These are phyloP conservation scores for Lactarius vividus DNA, from an alignment of 768 basidiomycete genomes.

Conservation along the genomic window DNA sequence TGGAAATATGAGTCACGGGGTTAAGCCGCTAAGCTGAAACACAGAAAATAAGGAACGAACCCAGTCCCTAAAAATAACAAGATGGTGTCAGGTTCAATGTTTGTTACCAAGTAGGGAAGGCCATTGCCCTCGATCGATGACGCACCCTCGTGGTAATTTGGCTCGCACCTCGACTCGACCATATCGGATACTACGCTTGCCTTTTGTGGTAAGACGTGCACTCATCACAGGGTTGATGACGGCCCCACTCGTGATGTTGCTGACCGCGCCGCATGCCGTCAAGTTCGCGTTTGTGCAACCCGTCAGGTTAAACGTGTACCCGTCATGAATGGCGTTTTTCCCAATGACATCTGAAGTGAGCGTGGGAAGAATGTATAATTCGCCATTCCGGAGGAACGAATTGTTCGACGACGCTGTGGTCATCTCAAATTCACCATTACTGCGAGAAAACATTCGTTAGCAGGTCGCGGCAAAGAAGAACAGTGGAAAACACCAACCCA, in stretches of 20 bases:
- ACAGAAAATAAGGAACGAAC: slow-evolving; percentile 13
- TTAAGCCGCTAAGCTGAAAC: slow-evolving; percentile 4
- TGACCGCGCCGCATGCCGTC: slow-evolving; percentile 65
- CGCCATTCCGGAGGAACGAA: slow-evolving; percentile 68
- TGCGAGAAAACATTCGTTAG: slow-evolving; percentile 31
- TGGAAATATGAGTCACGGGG: background rate
- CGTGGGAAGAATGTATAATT: slow-evolving; percentile 82
- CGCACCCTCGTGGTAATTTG: slow-evolving; percentile 74
- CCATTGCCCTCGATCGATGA: slow-evolving; percentile 18
- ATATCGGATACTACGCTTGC: slow-evolving; percentile 69
- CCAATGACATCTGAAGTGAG: slow-evolving; percentile 73
- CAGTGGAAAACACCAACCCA: slow-evolving; percentile 49
- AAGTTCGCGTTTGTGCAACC: slow-evolving; percentile 64
- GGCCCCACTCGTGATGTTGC: slow-evolving; percentile 59
- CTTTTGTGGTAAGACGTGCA: slow-evolving; percentile 74
- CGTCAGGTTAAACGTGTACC: slow-evolving; percentile 75
- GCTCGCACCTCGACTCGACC: slow-evolving; percentile 84
- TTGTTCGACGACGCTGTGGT: slow-evolving; percentile 69
- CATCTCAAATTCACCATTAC: slow-evolving; percentile 84
- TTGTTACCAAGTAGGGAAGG: slow-evolving; percentile 13
- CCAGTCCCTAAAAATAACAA: slow-evolving; percentile 19
- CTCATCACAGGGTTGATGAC: slow-evolving; percentile 85
- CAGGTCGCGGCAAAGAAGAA: slow-evolving; percentile 12
- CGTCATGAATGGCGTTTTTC: slow-evolving; percentile 51
- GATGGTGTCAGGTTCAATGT: slow-evolving; percentile 12